A percentile compares a stretch with the other conserved stretches of the same genome.
Conservation (phyloP, 352 stramenopile species). For the Phytophthora pinifolia region DNA sequence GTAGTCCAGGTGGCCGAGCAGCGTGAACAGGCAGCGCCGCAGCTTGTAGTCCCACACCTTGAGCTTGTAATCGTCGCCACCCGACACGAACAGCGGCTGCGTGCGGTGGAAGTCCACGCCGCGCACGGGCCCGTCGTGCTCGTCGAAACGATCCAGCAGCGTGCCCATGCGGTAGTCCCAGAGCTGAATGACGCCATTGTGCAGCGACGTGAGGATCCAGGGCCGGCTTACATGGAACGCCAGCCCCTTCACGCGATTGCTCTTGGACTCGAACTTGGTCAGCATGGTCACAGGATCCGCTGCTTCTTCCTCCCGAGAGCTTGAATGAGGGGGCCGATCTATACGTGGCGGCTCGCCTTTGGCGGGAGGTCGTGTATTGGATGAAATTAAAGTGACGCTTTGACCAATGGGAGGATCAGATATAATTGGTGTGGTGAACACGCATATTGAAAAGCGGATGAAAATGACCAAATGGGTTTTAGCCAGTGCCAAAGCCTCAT, state of each 20-base stretch:
- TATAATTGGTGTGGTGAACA: background rate
- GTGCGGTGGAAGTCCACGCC: slow-evolving; percentile 98
- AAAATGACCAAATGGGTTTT: background rate
- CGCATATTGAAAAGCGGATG: too few species aligned
- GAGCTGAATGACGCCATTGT: slow-evolving; percentile 98
- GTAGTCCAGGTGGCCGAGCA: slow-evolving; percentile 99
- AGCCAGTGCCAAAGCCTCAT: background rate
- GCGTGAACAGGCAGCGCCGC: slow-evolving; percentile 97
- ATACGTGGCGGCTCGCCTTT: slow-evolving; percentile 11
- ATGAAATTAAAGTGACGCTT: background rate
- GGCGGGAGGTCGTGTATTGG: slow-evolving; percentile 6
- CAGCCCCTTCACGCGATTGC: slow-evolving; percentile 99
- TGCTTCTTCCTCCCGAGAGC: slow-evolving; percentile 3
- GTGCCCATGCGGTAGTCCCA: slow-evolving; percentile 99
- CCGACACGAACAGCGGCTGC: slow-evolving; percentile 98
- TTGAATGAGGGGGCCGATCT: slow-evolving; percentile 19
- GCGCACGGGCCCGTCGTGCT: slow-evolving; percentile 99
- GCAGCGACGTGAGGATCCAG: slow-evolving; percentile 99
- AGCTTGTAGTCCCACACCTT: slow-evolving; percentile 99
- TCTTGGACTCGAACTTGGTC: slow-evolving; percentile 99
- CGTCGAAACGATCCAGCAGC: slow-evolving; percentile 99
- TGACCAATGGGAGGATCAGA: background rate
- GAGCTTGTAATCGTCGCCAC: slow-evolving; percentile 99
- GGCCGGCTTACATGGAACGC: slow-evolving; percentile 98
- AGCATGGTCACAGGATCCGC: slow-evolving; percentile 80